Evolutionary conservation across 2,329 filamentous ascomycete genomes (phyloP).

Genomic region (Clonostachys rosea): DNA sequence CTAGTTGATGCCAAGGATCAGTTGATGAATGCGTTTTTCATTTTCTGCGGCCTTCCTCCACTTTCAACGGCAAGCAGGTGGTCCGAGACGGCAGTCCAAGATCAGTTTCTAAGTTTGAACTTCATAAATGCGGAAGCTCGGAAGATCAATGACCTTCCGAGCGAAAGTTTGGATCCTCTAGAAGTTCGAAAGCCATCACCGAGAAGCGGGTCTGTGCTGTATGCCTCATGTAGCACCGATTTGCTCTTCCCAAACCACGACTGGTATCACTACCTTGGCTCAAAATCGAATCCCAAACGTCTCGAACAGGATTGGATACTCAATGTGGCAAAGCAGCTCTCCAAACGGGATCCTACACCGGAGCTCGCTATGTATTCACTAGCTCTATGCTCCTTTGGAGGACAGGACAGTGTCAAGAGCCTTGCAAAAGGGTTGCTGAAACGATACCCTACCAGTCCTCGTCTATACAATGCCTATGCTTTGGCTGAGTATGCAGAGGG

Average conservation of each 20-base stretch:
- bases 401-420: slow-evolving; percentile 56
- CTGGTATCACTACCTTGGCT: slow-evolving; percentile 39
- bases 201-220: background rate
- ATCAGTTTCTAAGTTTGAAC: slow-evolving; percentile 16
- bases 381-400: slow-evolving; percentile 57
- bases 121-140: too few species aligned
- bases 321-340: slow-evolving; percentile 53
- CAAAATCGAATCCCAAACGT: slow-evolving; percentile 11
- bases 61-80: slow-evolving; percentile 17
- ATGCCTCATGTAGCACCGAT: slow-evolving; percentile 24
- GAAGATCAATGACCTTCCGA: too few species aligned
- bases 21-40: slow-evolving; percentile 66
- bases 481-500: slow-evolving; percentile 61
- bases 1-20: slow-evolving; percentile 28
- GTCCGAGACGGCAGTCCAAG: slow-evolving; percentile 19
- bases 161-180: too few species aligned
- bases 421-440: slow-evolving; percentile 72
- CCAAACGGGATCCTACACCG: slow-evolving; percentile 27
- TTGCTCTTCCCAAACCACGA: slow-evolving; percentile 42
- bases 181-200: slow-evolving; percentile 1
- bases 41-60: slow-evolving; percentile 63
- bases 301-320: slow-evolving; percentile 42
- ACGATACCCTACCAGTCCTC: slow-evolving; percentile 54
- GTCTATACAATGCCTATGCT: slow-evolving; percentile 76
- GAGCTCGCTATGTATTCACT: slow-evolving; percentile 64